Evolutionary conservation across 805 yeast genomes (phyloP).

Genomic region (Hanseniaspora jakobsenii): DNA sequence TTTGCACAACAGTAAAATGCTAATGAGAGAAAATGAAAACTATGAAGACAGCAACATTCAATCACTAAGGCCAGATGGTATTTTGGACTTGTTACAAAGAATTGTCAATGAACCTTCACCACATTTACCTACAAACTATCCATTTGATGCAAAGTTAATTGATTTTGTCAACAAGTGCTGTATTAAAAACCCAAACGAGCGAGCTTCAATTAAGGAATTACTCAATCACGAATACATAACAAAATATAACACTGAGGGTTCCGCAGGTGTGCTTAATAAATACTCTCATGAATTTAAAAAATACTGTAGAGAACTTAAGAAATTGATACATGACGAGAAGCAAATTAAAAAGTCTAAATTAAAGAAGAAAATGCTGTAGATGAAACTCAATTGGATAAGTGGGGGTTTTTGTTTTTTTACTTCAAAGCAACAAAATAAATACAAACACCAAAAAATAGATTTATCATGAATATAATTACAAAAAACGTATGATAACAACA

Average conservation of each 20-base stretch:
- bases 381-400: no score
- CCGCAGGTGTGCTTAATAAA: slow-evolving; percentile 19
- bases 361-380: not conserved
- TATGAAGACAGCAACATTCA: no score
- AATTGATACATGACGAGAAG: slow-evolving; percentile 25
- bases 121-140: slow-evolving; percentile 34
- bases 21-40: no score
- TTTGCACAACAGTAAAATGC: no score
- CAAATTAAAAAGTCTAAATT: not conserved
- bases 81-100: slow-evolving; percentile 77
- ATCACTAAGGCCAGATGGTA: slow-evolving; percentile 67
- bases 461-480: no score
- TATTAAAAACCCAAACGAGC: slow-evolving; percentile 49
- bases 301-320: slow-evolving; percentile 32
- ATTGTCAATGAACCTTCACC: slow-evolving; percentile 93
- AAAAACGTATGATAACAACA: no score
- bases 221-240: slow-evolving; percentile 31
- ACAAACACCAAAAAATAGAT: no score
- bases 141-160: slow-evolving; percentile 22
- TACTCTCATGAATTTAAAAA: slow-evolving; percentile 28
- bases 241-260: slow-evolving; percentile 27
- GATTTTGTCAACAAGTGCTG: slow-evolving; percentile 65
- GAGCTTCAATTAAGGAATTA: slow-evolving; percentile 67
- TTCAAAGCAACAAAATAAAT: no score
- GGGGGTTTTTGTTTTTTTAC: no score